Evolutionary conservation across 257 asterid genomes (phyloP).

Genomic region (Handroanthus guayacan): DNA sequence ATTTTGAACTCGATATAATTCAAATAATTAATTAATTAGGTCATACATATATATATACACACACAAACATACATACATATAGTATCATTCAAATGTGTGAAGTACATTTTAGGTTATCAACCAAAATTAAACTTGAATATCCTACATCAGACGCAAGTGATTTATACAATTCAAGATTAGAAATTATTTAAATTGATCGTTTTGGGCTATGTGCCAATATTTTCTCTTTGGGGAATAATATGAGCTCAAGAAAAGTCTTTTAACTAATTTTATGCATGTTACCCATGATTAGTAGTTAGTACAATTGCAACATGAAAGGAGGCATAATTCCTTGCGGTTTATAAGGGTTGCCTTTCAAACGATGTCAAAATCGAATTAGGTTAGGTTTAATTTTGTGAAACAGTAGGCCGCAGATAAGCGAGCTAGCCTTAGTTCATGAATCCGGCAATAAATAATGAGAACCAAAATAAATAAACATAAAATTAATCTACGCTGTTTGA

Average conservation of each 20-base stretch:
- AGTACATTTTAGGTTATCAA: constrained; percentile 20
- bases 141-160: background rate
- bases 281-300: background rate
- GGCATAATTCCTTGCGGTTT: background rate
- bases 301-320: background rate
- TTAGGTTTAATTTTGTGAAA: constrained; percentile 5
- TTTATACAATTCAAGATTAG: constrained; percentile 4
- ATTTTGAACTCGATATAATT: too few species aligned
- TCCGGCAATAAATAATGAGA: background rate
- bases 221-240: constrained; percentile 13
- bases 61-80: too few species aligned
- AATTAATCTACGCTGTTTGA: background rate
- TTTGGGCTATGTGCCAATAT: constrained; percentile 3
- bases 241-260: background rate
- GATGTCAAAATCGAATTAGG: background rate
- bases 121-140: constrained; percentile 23
- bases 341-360: background rate
- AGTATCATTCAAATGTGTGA: too few species aligned
- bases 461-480: too few species aligned
- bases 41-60: too few species aligned
- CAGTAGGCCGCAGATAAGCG: too few species aligned
- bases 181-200: background rate
- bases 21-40: too few species aligned
- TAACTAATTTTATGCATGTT: constrained; percentile 4
- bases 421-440: background rate